Base-by-base conservation (phyloP, 1,284 basidiomycete genomes). In the Naganishia sp. region DNA sequence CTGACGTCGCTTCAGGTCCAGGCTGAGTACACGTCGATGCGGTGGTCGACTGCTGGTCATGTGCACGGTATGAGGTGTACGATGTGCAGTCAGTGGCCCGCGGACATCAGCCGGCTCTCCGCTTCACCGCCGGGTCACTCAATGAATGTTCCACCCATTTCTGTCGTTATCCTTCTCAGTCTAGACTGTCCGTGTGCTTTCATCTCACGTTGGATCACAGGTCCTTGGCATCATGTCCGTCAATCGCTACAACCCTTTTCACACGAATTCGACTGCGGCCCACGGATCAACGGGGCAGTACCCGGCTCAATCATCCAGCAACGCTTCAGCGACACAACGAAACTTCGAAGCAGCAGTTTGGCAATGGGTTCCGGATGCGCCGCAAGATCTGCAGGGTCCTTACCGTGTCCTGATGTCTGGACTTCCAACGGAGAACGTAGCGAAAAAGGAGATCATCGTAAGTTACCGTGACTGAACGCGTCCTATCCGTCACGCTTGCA, bases 391-490 rank as follows among this genome's bases (percentile, higher is more conserved):
- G 6, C n/a, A 31, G n/a, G 65, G 65, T n/a, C 52, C 65, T 3
- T 66, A 55, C 18, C n/a, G 65, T 44, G 59, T 66, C 1, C 59
- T 66, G 31, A 61, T 66, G 50, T 61, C 65, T 16, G 65, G 65
- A 6, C 36, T 66, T 18, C 65, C 65, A 9, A 48, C 46, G 31
- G 65, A 66, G 15, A 60, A 66, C 23, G 65, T 66, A 1, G 57
- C 42, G 39, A 60, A 66, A 23, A 61, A 66, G 39, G 65, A 66
- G 33, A 60, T 66, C 57, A 61, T 61, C 18, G 65, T 66, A 36
- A 25, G 65, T 63, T 28, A 15, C 42, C 33, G n/a, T 23, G 5
- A 28, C 28, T 28, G 28, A 25, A 11, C 18, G 16, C 44, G 31
- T 48, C 18, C 21, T 28, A 28, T 5, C 6, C 28, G 57, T 31